Evolutionary conservation across 2,329 filamentous ascomycete species (phyloP), one percentile per base, ranked within the genome.

Genomic region (Scopulariopsis brevicaulis): DNA sequence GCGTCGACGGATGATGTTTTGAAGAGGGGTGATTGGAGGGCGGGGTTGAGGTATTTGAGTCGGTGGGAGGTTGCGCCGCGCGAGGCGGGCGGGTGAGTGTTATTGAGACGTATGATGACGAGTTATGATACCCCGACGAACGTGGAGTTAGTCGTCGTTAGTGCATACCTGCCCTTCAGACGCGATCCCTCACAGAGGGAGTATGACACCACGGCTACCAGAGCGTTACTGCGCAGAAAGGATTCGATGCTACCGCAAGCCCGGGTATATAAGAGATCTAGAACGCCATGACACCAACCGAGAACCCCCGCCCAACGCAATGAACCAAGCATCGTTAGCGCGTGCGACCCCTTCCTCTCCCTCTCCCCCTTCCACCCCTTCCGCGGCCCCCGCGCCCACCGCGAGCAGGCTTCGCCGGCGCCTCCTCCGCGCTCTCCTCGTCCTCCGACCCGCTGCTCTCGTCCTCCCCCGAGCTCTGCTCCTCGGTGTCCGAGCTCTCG

Each of bases 51-150:
- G 11, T 74, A 71, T 55, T 65, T 64, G 35, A 70, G 69, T 58
- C 71, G 77, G 56, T 80, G 77, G 77, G 76, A 79, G 62, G 65
- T 62, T 35, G 28, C 12, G 46, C 43, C 20, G 53, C 20, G 35
- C 10, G 25, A 24, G 37, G 34, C 6, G 40, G 22, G 28, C 32
- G 37, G 14, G n/a, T 22, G 55, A 50, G n/a, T 24, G 20, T n/a
- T 18, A 18, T n/a, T n/a, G 40, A 12, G 43, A 14, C 6, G 46
- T 22, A 24, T 22, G 37, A 18, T 11, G 15, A 46, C 40, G 6
- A 14, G 6, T 14, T 8, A 46, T 18, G 40, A n/a, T 46, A 18
- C 15, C 40, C 40, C 40, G n/a, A 32, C 8, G 28, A 32, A 8
- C 28, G 28, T 32, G 28, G 4, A 32, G 8, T 32, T 32, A 8